phyloP scores from a whole-genome alignment of 108 stramenopile species.

The Mediolabrus comicus region DNA sequence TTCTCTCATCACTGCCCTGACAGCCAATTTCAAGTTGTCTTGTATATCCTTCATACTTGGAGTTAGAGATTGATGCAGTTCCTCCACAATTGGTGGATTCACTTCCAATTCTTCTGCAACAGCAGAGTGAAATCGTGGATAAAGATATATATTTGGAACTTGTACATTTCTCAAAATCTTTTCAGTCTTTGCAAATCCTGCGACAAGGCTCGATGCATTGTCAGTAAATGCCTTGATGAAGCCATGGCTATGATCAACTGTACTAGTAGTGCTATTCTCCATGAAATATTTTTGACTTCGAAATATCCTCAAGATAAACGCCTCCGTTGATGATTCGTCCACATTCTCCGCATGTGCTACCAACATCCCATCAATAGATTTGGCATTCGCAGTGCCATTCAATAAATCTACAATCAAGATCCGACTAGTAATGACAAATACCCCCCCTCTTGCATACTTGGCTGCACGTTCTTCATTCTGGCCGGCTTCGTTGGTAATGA shows the following conservation, averaged over 20 bases:
- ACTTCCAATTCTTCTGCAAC: slow-evolving; percentile 81
- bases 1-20: slow-evolving; percentile 89
- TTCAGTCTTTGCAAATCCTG: slow-evolving; percentile 91
- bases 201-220: slow-evolving; percentile 74
- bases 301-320: slow-evolving; percentile 94
- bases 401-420: slow-evolving; percentile 97
- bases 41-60: slow-evolving; percentile 89
- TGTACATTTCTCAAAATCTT: slow-evolving; percentile 82
- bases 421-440: slow-evolving; percentile 88
- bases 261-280: neutral
- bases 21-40: slow-evolving; percentile 77
- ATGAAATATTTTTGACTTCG: slow-evolving; percentile 61
- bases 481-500: slow-evolving; percentile 81
- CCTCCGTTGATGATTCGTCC: slow-evolving; percentile 88
- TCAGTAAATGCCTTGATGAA: slow-evolving; percentile 97
- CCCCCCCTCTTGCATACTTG: slow-evolving; percentile 66
- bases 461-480: slow-evolving; percentile 66
- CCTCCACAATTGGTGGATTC: slow-evolving; percentile 77
- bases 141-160: slow-evolving; percentile 86
- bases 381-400: slow-evolving; percentile 60
- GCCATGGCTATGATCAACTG: slow-evolving; percentile 45
- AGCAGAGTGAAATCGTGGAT: slow-evolving; percentile 91
- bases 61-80: slow-evolving; percentile 85
- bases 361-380: slow-evolving; percentile 86
- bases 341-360: slow-evolving; percentile 93